Percentiles rank a stretch among this genome's conserved stretches.
These are phyloP conservation scores for Aegilops sharonensis DNA, from an alignment of 176 grass and related monocot genomes.

Conservation along the genomic window DNA sequence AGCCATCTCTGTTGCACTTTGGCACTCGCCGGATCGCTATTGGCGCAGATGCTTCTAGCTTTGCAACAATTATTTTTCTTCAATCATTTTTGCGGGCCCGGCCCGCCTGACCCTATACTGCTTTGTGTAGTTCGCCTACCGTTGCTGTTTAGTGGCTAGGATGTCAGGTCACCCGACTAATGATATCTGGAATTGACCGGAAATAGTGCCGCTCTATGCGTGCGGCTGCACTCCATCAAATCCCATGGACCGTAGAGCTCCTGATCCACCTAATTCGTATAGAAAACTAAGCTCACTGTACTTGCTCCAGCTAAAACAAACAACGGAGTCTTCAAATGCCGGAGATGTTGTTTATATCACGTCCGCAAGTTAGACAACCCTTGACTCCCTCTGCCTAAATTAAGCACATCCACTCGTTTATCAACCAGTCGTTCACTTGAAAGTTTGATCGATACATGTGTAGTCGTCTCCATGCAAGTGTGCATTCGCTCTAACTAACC, in stretches of 20 bases:
- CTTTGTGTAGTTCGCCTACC: background rate
- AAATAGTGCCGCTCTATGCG: background rate
- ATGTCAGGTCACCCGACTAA: background rate
- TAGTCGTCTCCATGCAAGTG: too few relatives aligned
- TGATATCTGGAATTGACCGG: slow-evolving; percentile 9
- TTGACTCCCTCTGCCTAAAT: background rate
- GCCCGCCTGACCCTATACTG: background rate
- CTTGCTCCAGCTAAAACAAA: background rate
- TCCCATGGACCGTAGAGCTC: background rate
- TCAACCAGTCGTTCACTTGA: too few relatives aligned
- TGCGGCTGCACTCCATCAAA: background rate
- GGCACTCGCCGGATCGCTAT: slow-evolving; percentile 21
- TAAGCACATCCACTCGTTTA: background rate
- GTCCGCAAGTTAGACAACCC: background rate
- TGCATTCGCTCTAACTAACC: background rate
- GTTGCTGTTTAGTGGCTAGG: background rate
- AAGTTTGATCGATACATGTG: background rate
- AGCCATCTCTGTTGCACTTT: slow-evolving; percentile 47
- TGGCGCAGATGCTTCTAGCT: slow-evolving; percentile 4
- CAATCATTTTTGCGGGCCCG: slow-evolving; percentile 33
- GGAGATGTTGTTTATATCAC: background rate
- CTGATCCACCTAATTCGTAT: background rate
- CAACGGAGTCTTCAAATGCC: background rate
- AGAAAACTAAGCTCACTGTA: background rate
- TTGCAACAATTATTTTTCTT: slow-evolving; percentile 23